Base-by-base conservation (phyloP, 2,329 filamentous ascomycete genomes). In the Monosporascus sp. region DNA sequence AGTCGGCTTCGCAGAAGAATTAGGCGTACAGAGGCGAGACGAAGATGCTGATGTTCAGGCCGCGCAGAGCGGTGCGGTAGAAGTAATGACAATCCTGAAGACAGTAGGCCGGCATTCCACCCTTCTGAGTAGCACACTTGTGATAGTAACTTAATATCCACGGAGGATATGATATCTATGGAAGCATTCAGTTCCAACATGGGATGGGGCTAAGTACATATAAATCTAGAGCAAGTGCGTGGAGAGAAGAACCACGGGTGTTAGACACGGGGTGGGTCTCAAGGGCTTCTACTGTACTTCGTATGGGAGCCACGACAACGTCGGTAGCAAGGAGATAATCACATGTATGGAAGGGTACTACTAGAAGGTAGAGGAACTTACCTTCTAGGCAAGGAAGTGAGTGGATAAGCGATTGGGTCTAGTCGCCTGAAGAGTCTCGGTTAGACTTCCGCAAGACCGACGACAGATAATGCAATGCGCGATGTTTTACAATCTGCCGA, bases 1-100 rank as follows among this genome's bases (percentile, higher is more conserved):
- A 81, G 78, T 64, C 70, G 63, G 65, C 56, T 20, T 63, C 61
- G 59, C 4, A 8, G 39, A 52, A 9, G 58, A 69, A 64, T 79
- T 77, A 90, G 72, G 79, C 81, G 76, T 90, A 90, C 51, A 90
- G 76, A 62, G 88, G 85, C 60, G 87, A 90, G 71, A 96, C 83
- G 65, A 76, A 81, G 63, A 89, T 95, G 74, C 84, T 82, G 64
- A 96, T 85, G 67, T 88, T 93, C 63, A 96, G 77, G 68, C 91
- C 86, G 78, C 89, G 89, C 75, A 96, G 76, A 68, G 89, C 88
- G 72, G 87, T 95, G 78, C 89, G 89, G 77, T 89, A 94, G 75
- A 96, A 95, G 75, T 95, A 95, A 70, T 95, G 90, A 67, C 89
- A 95, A 72, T 95, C 88, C 79, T 94, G 87, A 53, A 89, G 77